Percentiles rank a stretch among this genome's conserved stretches.
Conservation (phyloP, 1,284 basidiomycete genomes). For the Flammula alnicola region DNA sequence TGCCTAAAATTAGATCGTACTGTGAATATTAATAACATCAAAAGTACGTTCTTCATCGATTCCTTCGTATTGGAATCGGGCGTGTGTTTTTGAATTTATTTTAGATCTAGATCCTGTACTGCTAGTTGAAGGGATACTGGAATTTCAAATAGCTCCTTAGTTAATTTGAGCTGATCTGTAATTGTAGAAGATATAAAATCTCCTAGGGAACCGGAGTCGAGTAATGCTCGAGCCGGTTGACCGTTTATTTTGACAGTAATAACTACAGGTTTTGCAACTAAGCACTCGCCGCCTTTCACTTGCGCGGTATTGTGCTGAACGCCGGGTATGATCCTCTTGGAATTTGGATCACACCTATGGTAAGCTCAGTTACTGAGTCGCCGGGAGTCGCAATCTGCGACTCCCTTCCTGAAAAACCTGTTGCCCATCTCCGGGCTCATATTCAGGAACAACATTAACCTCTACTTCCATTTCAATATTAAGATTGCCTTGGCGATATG, state of each 20-base stretch:
- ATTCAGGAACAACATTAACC: too few species aligned
- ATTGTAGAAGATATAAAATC: constrained; percentile 16
- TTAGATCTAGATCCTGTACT: constrained; percentile 14
- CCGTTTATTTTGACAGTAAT: constrained; percentile 11
- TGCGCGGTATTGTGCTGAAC: constrained; percentile 11
- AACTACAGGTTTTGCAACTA: constrained; percentile 11
- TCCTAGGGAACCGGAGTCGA: constrained; percentile 15
- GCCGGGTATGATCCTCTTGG: background rate
- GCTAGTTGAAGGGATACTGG: constrained; percentile 13
- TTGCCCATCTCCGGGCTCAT: too few species aligned
- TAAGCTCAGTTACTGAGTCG: background rate
- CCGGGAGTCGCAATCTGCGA: background rate
- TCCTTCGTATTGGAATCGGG: constrained; percentile 30
- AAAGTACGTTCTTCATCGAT: constrained; percentile 23
- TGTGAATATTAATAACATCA: constrained; percentile 27
- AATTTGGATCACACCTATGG: background rate
- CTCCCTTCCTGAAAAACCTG: too few species aligned
- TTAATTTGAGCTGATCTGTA: constrained; percentile 10
- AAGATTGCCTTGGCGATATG: too few species aligned
- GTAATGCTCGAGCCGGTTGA: constrained; percentile 11
- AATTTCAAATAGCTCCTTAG: background rate
- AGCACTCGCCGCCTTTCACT: constrained; percentile 1
- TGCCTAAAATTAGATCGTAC: constrained; percentile 36
- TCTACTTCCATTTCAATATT: too few species aligned
- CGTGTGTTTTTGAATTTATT: constrained; percentile 3